phyloP scores from a whole-genome alignment of 2,329 filamentous ascomycete species.

The Chrysosporium keratinophilum region DNA sequence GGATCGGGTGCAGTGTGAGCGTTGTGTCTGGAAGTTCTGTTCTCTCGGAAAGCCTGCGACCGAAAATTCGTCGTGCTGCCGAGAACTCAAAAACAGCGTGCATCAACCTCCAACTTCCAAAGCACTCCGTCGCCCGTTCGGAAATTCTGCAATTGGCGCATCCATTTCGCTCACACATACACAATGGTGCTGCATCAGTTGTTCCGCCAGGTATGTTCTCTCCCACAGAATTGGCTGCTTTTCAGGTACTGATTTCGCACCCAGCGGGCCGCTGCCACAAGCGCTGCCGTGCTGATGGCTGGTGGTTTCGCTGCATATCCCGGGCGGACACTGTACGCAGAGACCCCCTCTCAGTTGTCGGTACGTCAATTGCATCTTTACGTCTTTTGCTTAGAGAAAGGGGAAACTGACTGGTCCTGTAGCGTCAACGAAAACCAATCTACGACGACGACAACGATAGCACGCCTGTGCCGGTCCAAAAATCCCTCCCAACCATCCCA shows the following conservation, averaged over 20 bases:
- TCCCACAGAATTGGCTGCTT: background rate
- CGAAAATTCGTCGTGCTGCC: conserved; percentile 12
- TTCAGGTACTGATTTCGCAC: conserved; percentile 4
- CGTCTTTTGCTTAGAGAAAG: background rate
- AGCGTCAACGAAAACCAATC: conserved; percentile 18
- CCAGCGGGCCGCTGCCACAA: conserved; percentile 32
- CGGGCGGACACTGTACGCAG: conserved; percentile 34
- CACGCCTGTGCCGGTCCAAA: conserved; percentile 9
- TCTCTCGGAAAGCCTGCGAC: background rate
- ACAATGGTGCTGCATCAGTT: conserved; percentile 35
- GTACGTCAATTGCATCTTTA: conserved; percentile 21
- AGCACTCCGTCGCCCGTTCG: conserved; percentile 1
- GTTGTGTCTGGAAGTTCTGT: background rate
- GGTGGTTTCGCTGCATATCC: conserved; percentile 33
- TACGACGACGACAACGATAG: conserved; percentile 17
- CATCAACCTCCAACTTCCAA: conserved; percentile 12
- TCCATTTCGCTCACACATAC: conserved; percentile 18
- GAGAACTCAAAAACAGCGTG: conserved; percentile 10
- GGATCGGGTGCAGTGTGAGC: background rate
- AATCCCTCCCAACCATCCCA: conserved; percentile 2
- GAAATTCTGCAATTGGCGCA: conserved; percentile 22
- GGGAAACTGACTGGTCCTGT: conserved; percentile 3
- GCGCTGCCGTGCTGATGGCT: conserved; percentile 33
- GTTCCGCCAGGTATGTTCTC: conserved; percentile 30
- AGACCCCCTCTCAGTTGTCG: conserved; percentile 29